A percentile compares a stretch with the other conserved stretches of the same genome.
These are phyloP conservation scores for Hemerocallis citrina DNA, from an alignment of 106 monocot genomes.

Conservation along the genomic window DNA sequence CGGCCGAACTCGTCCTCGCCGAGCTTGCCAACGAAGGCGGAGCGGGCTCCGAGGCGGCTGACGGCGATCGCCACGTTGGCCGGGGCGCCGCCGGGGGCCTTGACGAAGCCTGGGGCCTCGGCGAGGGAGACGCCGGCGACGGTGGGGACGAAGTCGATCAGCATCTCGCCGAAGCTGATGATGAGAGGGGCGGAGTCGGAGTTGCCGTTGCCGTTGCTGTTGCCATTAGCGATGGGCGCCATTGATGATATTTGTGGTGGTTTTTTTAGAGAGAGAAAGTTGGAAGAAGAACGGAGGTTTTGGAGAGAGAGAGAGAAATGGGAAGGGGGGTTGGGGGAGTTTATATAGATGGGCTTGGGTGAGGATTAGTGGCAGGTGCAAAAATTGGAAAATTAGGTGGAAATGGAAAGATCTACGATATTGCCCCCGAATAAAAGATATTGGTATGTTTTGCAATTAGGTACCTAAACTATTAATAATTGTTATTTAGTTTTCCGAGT, in stretches of 20 bases:
- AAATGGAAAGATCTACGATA: too few species aligned
- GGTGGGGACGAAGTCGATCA: slow-evolving; percentile 17
- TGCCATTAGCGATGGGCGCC: not conserved
- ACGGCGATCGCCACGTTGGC: slow-evolving; percentile 19
- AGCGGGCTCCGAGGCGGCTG: slow-evolving; percentile 6
- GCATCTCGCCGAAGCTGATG: slow-evolving; percentile 20
- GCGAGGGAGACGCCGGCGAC: slow-evolving; percentile 8
- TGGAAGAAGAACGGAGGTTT: not conserved
- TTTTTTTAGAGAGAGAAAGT: not conserved
- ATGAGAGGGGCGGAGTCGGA: not conserved
- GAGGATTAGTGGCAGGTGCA: too few species aligned
- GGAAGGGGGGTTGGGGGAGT: too few species aligned
- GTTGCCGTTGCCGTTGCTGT: not conserved
- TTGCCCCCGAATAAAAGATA: too few species aligned
- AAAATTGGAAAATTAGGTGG: too few species aligned
- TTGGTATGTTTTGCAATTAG: too few species aligned
- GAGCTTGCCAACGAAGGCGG: slow-evolving; percentile 17
- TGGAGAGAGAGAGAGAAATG: too few species aligned
- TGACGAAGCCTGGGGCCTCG: slow-evolving; percentile 9
- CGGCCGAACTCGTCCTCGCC: slow-evolving; percentile 16
- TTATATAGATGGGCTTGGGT: too few species aligned
- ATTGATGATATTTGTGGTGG: not conserved
- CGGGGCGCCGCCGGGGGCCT: slow-evolving; percentile 21
- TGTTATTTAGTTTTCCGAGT: too few species aligned
- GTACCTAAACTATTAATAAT: too few species aligned